phyloP scores from a whole-genome alignment of 2,329 filamentous ascomycete genomes.

The Aureobasidium uvarum region DNA sequence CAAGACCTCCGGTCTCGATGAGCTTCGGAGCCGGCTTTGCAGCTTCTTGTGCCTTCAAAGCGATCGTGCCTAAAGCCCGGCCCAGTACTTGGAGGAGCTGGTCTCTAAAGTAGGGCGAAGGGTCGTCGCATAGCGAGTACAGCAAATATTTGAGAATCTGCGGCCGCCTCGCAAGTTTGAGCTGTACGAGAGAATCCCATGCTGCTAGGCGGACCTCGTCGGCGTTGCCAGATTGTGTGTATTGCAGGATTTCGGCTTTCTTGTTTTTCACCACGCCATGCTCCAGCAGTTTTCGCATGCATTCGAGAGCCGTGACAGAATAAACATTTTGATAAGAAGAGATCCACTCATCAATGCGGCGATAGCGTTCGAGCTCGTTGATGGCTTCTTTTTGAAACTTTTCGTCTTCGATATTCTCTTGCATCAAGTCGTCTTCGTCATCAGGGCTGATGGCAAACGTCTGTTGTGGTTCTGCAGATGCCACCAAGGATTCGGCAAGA shows the following conservation, averaged over 20 bases:
- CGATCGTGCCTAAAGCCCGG: constrained; percentile 57
- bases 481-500: constrained; percentile 56
- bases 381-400: constrained; percentile 57
- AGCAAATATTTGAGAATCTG: constrained; percentile 57
- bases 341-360: constrained; percentile 65
- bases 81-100: constrained; percentile 55
- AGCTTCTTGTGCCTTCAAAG: constrained; percentile 53
- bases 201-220: constrained; percentile 60
- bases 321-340: constrained; percentile 65
- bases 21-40: constrained; percentile 35
- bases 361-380: constrained; percentile 61
- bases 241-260: constrained; percentile 59
- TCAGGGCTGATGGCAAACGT: constrained; percentile 44
- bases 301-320: constrained; percentile 60
- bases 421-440: constrained; percentile 45
- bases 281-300: constrained; percentile 55
- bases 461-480: constrained; percentile 33
- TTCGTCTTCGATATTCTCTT: constrained; percentile 46
- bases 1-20: constrained; percentile 47
- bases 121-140: constrained; percentile 56
- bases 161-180: constrained; percentile 54
- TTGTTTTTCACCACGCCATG: constrained; percentile 54
- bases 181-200: constrained; percentile 57
- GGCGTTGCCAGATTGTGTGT: constrained; percentile 59
- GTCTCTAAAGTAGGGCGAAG: constrained; percentile 58